phyloP scores from a whole-genome alignment of 495 filamentous ascomycete species.

The Trichocladium uniseriatum region DNA sequence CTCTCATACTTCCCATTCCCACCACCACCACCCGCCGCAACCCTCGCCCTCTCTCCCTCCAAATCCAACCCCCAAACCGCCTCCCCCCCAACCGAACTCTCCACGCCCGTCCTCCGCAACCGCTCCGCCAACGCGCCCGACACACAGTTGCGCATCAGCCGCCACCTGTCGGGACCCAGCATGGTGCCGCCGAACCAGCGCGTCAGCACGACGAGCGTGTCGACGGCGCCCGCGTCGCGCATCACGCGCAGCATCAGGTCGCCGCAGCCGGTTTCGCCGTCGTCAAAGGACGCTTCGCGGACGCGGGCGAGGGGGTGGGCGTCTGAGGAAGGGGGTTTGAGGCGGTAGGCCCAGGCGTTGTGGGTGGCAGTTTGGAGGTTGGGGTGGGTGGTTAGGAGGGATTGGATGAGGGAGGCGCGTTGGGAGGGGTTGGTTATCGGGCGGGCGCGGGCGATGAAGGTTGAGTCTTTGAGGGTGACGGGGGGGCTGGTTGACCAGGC shows the following conservation, averaged over 20 bases:
- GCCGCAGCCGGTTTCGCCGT: constrained; percentile 85
- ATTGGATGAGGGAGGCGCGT: constrained; percentile 27
- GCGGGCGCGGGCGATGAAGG: constrained; percentile 42
- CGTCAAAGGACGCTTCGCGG: constrained; percentile 81
- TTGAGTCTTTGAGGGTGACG: constrained; percentile 40
- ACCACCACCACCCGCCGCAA: constrained; percentile 12
- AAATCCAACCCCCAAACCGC: constrained; percentile 74
- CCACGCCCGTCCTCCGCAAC: constrained; percentile 31
- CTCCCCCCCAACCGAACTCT: constrained; percentile 35
- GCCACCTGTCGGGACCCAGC: constrained; percentile 71
- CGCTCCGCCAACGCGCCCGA: constrained; percentile 39
- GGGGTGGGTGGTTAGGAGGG: constrained; percentile 32
- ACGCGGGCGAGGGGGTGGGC: constrained; percentile 27
- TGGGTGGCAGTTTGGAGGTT: constrained; percentile 39
- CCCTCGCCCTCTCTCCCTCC: constrained; percentile 46
- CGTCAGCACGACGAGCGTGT: constrained; percentile 80
- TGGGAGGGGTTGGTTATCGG: constrained; percentile 30
- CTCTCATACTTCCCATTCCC: constrained; percentile 11
- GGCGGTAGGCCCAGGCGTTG: constrained; percentile 46
- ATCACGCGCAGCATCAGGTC: constrained; percentile 69
- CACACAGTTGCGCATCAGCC: constrained; percentile 44
- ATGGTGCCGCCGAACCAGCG: constrained; percentile 89
- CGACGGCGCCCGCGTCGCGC: constrained; percentile 68
- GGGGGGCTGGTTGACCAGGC: constrained; percentile 32
- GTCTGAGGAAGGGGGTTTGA: constrained; percentile 10